phyloP scores from a whole-genome alignment of 1,284 basidiomycete species.

The Veloporphyrellus conicus region DNA sequence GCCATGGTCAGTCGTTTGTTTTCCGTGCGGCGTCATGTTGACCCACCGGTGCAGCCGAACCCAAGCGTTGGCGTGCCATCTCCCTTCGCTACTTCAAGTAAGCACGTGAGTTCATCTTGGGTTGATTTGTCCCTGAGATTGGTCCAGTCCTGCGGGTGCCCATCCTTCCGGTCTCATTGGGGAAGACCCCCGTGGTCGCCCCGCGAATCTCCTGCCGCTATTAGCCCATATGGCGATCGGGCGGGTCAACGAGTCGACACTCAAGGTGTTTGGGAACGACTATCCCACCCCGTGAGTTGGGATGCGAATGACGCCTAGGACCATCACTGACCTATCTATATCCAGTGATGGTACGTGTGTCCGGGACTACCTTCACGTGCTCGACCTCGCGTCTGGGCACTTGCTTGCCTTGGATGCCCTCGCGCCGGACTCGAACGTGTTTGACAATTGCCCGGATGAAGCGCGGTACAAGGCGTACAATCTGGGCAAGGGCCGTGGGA shows the following conservation, averaged over 20 bases:
- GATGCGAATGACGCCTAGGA: not conserved
- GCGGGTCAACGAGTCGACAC: conserved; percentile 71
- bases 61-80: conserved; percentile 71
- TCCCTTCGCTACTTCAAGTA: conserved; percentile 97
- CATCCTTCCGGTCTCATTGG: conserved; percentile 95
- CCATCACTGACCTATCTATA: conserved; percentile 29
- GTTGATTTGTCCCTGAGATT: conserved; percentile 1
- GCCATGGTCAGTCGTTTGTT: conserved; percentile 53
- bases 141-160: conserved; percentile 83
- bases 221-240: conserved; percentile 96
- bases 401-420: conserved; percentile 88
- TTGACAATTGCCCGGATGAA: conserved; percentile 50
- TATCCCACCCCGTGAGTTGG: conserved; percentile 83
- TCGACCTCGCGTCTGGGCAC: conserved; percentile 93
- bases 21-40: conserved; percentile 4
- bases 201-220: conserved; percentile 91
- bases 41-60: conserved; percentile 50
- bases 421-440: conserved; percentile 53
- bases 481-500: conserved; percentile 88
- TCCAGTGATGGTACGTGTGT: conserved; percentile 90
- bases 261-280: conserved; percentile 97
- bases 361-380: conserved; percentile 95
- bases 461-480: conserved; percentile 91
- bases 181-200: conserved; percentile 92
- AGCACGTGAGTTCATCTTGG: conserved; percentile 24